Base-by-base conservation (phyloP, 2,329 filamentous ascomycete genomes). In the Alternaria arborescens region DNA sequence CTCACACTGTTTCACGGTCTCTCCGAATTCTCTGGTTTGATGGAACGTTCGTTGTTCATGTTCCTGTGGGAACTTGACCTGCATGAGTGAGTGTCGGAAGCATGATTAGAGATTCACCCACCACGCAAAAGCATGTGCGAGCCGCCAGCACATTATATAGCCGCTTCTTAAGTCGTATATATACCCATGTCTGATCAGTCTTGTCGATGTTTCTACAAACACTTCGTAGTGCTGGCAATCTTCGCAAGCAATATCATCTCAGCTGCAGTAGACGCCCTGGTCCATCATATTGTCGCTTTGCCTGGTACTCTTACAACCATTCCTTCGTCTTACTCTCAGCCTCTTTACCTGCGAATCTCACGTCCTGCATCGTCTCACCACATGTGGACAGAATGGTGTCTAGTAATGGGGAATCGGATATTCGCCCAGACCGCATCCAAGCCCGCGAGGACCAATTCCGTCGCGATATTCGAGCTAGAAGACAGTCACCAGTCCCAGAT, bases 381-480 rank as follows among this genome's bases (percentile, higher is more conserved):
- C 32, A 26, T 40, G 32, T 11, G 38, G n/a, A 20, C 22, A 52
- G 34, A 26, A 52, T 52, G 48, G 20, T 12, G 20, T 40, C 48
- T 22, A 52, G 48, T 0, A 41, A 38, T 38, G 34, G 48, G n/a
- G 32, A 52, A 10, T 52, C 34, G 16, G 48, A 52, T 22, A 52
- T 52, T 16, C 34, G 32, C 22, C 48, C 34, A 40, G 48, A 52
- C 32, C 48, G 36, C 32, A 52, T 52, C 22, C 48, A 40, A 38
- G 48, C 22, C 22, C 48, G 48, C 34, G 36, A 52, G 24, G 48
- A 52, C 22, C 34, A 52, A 14, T 28, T 12, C 10, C 34, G 24
- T 40, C 22, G 48, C 32, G 6, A 28, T 3, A 10, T 11, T 3
- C 48, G 32, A 40, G 16, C 48, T 16, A 52, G 48, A 7, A 1